These are phyloP conservation scores for Mycena capillaripes DNA, from an alignment of 768 basidiomycete genomes.

Conservation along the genomic window DNA sequence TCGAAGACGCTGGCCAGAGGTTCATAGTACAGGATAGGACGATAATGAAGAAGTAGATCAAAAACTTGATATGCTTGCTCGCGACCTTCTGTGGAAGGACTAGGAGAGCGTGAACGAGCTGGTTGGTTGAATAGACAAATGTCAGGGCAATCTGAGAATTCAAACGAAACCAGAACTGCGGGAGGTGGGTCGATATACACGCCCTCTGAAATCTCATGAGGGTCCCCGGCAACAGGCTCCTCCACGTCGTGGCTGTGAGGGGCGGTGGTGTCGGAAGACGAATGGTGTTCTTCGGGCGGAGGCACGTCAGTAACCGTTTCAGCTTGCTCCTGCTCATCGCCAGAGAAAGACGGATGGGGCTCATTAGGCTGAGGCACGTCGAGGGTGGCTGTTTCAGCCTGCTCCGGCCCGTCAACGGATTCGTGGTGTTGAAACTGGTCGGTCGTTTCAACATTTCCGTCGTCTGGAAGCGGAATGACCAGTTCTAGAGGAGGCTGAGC, in stretches of 20 bases:
- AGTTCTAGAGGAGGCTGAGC: slow-evolving; percentile 57
- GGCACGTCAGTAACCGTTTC: neutral
- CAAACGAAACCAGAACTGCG: slow-evolving; percentile 68
- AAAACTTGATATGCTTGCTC: slow-evolving; percentile 38
- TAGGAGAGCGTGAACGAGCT: slow-evolving; percentile 42
- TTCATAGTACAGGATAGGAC: slow-evolving; percentile 84
- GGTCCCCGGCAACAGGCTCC: slow-evolving; percentile 48
- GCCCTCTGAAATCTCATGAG: slow-evolving; percentile 74
- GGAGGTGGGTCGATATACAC: slow-evolving; percentile 85
- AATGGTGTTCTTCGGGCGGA: slow-evolving; percentile 16
- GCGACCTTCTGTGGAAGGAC: slow-evolving; percentile 40
- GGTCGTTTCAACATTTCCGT: slow-evolving; percentile 19
- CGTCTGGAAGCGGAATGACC: slow-evolving; percentile 43
- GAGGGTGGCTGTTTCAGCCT: neutral
- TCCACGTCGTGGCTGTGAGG: slow-evolving; percentile 17
- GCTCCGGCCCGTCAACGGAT: slow-evolving; percentile 4
- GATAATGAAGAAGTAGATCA: slow-evolving; percentile 70
- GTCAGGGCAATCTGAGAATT: slow-evolving; percentile 52
- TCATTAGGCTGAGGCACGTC: slow-evolving; percentile 12
- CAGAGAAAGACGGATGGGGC: neutral
- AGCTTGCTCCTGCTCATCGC: neutral
- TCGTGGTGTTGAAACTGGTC: slow-evolving; percentile 12
- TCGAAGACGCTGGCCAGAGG: slow-evolving; percentile 79
- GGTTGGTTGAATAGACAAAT: slow-evolving; percentile 73
- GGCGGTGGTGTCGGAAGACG: slow-evolving; percentile 3